Percentiles rank a stretch among this genome's conserved stretches.
These are phyloP conservation scores for Hypoxylon sp. DNA, from an alignment of 2,329 filamentous ascomycete genomes.

Conservation along the genomic window DNA sequence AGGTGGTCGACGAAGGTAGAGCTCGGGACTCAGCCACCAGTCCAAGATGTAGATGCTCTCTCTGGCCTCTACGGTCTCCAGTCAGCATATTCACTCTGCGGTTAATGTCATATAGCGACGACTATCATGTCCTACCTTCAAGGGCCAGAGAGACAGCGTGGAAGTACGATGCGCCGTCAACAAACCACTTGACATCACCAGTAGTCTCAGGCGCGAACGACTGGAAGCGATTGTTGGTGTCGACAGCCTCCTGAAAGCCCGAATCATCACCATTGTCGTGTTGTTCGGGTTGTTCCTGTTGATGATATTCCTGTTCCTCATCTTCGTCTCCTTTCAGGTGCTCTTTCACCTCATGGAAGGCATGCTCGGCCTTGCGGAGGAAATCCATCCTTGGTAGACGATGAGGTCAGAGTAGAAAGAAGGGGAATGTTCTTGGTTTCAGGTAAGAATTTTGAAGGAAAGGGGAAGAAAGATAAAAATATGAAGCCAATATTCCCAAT, in stretches of 20 bases:
- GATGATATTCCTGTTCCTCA: constrained; percentile 13
- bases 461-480: not conserved
- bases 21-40: constrained; percentile 89
- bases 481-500: not conserved
- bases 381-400: constrained; percentile 49
- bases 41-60: constrained; percentile 87
- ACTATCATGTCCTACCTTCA: constrained; percentile 63
- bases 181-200: constrained; percentile 86
- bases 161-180: constrained; percentile 85
- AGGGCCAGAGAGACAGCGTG: constrained; percentile 83
- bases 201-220: constrained; percentile 78
- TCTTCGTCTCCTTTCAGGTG: constrained; percentile 37
- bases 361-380: constrained; percentile 55
- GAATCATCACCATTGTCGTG: not conserved
- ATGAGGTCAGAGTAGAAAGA: not conserved
- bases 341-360: constrained; percentile 52
- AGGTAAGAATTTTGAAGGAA: not conserved
- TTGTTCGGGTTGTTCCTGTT: constrained; percentile 13
- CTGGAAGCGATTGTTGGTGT: constrained; percentile 60
- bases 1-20: constrained; percentile 85
- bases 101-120: too few species aligned
- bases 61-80: constrained; percentile 61
- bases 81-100: constrained; percentile 19
- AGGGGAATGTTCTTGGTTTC: not conserved
- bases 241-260: constrained; percentile 6